Base-by-base conservation (phyloP, 345 rosid species). In the Citrus unshiu region DNA sequence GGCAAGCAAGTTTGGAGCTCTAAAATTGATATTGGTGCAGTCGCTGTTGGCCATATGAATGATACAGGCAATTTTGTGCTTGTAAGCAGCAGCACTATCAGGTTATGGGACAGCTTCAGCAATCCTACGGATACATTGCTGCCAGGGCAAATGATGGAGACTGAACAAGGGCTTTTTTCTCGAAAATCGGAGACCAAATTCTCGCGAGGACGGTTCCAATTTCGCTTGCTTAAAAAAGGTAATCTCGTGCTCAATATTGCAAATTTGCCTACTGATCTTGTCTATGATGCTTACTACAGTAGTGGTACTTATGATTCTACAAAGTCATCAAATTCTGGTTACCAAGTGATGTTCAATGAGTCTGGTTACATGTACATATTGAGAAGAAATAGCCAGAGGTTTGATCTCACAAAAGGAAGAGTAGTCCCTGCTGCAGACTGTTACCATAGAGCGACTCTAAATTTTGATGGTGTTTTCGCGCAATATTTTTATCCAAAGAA, bases 361-460 rank as follows among this genome's bases (percentile, higher is more conserved):
- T 64, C 84, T 0, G 78, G 82, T 9, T 40, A 29, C 65, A 12
- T 84, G 56, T 74, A 78, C 65, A 9, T 75, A 22, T 46, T 74
- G 75, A 69, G 22, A 49, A 51, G 60, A 54, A 67, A 78, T 39
- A 39, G 67, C 61, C 29, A n/a, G n/a, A 59, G 5, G 22, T 58
- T 6, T n/a, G 9, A 19, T 25, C 72, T 84, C 24, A 27, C 18
- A 27, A 51, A 6, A 24, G 59, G 2, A 4, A 70, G 29, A 3
- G 18, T 27, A 57, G 1, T 1, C 13, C 68, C 62, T 7, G 61
- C 32, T 7, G 3, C 27, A 9, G 76, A 75, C 10, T 63, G 67
- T 22, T 86, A 86, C 58, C 69, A 68, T 14, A 73, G 87, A 72
- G 87, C 71, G 37, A 77, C 84, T 8, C 62, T 88, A 4, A 78